Conservation (phyloP, 2,329 filamentous ascomycete species). For the Venturia pyrina region DNA sequence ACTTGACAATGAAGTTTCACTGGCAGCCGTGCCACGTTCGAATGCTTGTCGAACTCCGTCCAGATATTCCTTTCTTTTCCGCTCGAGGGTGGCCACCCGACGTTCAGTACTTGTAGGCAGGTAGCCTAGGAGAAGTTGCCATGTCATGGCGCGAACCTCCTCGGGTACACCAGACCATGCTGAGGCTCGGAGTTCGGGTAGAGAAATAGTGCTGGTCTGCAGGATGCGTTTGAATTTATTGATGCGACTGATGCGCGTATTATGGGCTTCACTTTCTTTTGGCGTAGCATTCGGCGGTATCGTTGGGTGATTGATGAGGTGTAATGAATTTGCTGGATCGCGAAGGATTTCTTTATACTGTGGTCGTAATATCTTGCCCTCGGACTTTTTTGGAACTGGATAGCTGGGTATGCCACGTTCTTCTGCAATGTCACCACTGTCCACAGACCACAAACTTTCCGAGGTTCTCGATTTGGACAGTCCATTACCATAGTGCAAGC, state of each 20-base stretch:
- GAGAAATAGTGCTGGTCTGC: constrained; percentile 79
- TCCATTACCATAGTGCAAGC: constrained; percentile 16
- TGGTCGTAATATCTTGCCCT: constrained; percentile 90
- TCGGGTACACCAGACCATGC: constrained; percentile 93
- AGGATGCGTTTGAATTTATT: constrained; percentile 98
- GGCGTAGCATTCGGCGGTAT: constrained; percentile 61
- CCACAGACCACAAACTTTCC: constrained; percentile 46
- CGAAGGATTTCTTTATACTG: constrained; percentile 92
- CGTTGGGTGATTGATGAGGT: constrained; percentile 82
- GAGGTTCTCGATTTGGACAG: constrained; percentile 8
- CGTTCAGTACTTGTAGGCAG: constrained; percentile 94
- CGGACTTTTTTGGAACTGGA: constrained; percentile 76
- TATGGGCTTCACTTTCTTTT: constrained; percentile 80
- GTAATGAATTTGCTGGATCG: constrained; percentile 83
- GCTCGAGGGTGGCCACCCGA: constrained; percentile 77
- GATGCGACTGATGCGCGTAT: constrained; percentile 80
- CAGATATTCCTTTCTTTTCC: constrained; percentile 92
- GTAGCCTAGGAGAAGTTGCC: constrained; percentile 91
- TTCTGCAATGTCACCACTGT: constrained; percentile 90
- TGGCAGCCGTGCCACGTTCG: constrained; percentile 38
- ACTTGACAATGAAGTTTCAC: constrained; percentile 36
- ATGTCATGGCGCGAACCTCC: constrained; percentile 97
- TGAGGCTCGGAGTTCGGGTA: constrained; percentile 71
- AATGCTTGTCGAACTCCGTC: constrained; percentile 72
- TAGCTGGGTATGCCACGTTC: constrained; percentile 76